Evolutionary conservation across 306 rosid species (phyloP), one percentile per base, ranked within the genome.

Genomic region (Glycine tomentella): DNA sequence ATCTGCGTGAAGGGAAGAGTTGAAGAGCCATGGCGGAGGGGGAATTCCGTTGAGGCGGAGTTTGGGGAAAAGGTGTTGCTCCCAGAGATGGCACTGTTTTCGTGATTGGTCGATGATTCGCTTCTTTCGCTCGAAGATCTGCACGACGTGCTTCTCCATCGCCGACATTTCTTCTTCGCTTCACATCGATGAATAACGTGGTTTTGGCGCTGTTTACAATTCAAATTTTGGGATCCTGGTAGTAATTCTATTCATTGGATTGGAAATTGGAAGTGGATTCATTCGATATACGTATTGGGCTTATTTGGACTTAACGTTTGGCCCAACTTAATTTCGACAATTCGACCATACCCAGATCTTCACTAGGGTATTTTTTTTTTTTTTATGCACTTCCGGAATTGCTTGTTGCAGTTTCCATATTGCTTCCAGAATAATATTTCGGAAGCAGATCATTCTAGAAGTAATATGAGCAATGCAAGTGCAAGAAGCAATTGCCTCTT

Each of bases 11-110:
- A 66, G 82, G 36, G 78, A 34, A 68, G 89, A 51, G 69, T 79
- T 79, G 80, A 80, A 62, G 8, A 96, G 90, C 97, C 97, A 96
- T 1, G 90, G 86, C 8, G 98, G 97, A 84, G 97, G 99, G 56
- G 42, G 53, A 31, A 93, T 86, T 83, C 98, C 99, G 53, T 88
- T 88, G 76, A 96, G 85, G 8, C 92, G 79, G 91, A 92, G 92
- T 89, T 93, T 90, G 58, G 97, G 85, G 7, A 84, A 88, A 65
- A 92, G 92, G 79, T 90, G 91, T 1, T 90, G 89, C 76, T 93
- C 98, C 85, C 92, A 93, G 36, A 87, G 90, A 88, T 51, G 65
- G 75, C 84, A 63, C 73, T 90, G 98, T 57, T 87, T 91, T 75
- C 87, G 88, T 79, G 91, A 94, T 51, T 86, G 97, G 42, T 92